Evolutionary conservation across 345 rosid genomes (phyloP), one percentile per base, ranked within the genome.

Genomic region (Hypericum perforatum): DNA sequence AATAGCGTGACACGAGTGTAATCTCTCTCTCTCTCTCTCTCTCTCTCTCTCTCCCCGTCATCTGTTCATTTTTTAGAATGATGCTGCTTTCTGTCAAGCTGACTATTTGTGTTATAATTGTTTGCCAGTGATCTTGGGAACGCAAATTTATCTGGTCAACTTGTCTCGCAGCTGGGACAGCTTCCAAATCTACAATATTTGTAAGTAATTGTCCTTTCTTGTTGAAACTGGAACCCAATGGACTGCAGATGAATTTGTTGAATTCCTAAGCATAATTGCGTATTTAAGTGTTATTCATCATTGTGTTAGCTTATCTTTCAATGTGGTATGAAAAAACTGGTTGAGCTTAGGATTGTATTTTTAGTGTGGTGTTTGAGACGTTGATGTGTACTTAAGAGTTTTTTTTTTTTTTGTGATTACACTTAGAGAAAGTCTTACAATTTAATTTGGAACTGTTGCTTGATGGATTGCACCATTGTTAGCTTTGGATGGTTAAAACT

Each of bases 1-100:
- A 76, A 67, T 54, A 76, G 78, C n/a, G 95, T 85, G 10, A 75
- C 69, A 50, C 83, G 89, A 53, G 79, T 89, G 97, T 89, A 82
- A 78, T 96, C 76, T 59, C 66, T 41, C 61, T 51, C 46, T 37
- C 39, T 45, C 42, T 45, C 10, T 66, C 55, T 39, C 46, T 58
- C 39, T 36, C 57, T 48, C 13, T 39, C 38, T 12, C 54, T 56
- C 8, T 16, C 41, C 6, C 32, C 12, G 6, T 5, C 41, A 56
- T 6, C 11, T 45, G 38, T 5, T 39, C 12, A 16, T 7, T 16
- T 10, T 57, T 48, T 41, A 15, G 11, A 22, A 9, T 53, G 39
- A 13, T 41, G 37, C 7, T 43, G 63, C 11, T 60, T 47, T 52
- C 59, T 36, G 9, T 29, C 11, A 22, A 11, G 41, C 13, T 36